Conservation (phyloP, 2,329 filamentous ascomycete genomes). For the Aspergillus oerlinghausenensis region DNA sequence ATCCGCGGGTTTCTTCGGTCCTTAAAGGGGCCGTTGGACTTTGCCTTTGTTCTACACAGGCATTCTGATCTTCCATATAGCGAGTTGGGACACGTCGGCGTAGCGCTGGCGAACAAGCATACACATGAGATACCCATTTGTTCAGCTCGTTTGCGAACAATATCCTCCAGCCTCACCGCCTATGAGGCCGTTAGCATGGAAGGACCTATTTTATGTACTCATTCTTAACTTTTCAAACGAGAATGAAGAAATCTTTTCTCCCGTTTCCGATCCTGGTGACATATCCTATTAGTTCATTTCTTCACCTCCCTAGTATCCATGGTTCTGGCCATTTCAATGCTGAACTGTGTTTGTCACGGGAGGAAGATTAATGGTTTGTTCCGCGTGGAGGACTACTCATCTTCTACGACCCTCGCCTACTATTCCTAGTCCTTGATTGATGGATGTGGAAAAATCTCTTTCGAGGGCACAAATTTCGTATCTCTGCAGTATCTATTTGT, state of each 20-base stretch:
- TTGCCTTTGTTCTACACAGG: neutral
- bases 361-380: conserved; percentile 34
- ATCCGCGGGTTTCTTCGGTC: neutral
- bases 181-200: neutral
- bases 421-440: conserved; percentile 12
- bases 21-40: neutral
- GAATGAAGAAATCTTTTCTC: neutral
- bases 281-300: neutral
- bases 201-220: neutral
- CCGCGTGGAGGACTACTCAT: conserved; percentile 24
- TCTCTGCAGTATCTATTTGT: neutral
- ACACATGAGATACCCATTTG: neutral
- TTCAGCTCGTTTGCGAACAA: neutral
- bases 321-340: conserved; percentile 37
- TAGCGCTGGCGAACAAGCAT: neutral
- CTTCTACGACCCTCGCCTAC: conserved; percentile 22
- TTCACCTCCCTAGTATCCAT: conserved; percentile 40
- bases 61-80: neutral
- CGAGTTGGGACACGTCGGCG: neutral
- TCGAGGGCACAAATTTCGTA: conserved; percentile 20
- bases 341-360: conserved; percentile 42
- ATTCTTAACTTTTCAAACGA: neutral
- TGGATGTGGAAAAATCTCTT: conserved; percentile 14
- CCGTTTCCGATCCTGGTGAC: neutral
- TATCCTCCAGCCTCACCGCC: neutral